Conservation (phyloP, 495 filamentous ascomycete species). For the Aspergillus olivimuriae region DNA sequence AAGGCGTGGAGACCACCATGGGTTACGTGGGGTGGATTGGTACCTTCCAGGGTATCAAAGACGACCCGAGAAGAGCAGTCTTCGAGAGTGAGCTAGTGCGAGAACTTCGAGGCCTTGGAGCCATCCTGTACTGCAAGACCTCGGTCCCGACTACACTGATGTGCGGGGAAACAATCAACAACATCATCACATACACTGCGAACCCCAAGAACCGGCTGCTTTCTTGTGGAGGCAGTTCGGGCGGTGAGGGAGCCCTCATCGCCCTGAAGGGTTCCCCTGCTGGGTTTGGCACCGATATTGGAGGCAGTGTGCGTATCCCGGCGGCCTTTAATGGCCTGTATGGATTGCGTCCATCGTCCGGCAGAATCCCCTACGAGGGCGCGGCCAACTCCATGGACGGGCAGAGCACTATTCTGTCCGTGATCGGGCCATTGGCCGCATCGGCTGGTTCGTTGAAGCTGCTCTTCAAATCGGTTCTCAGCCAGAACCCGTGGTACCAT, state of each 20-base stretch:
- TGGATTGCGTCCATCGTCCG: conserved; percentile 44
- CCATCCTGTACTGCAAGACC: conserved; percentile 62
- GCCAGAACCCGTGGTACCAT: conserved; percentile 54
- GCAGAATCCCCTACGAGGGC: conserved; percentile 39
- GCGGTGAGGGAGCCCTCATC: conserved; percentile 57
- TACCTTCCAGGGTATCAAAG: conserved; percentile 43
- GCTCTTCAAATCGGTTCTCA: conserved; percentile 48
- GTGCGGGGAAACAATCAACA: conserved; percentile 53
- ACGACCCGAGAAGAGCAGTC: conserved; percentile 28
- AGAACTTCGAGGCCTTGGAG: conserved; percentile 51
- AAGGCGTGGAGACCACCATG: conserved; percentile 59
- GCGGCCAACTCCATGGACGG: conserved; percentile 51
- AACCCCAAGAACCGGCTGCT: conserved; percentile 45
- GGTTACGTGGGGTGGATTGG: conserved; percentile 51
- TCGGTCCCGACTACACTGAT: conserved; percentile 56
- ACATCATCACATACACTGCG: conserved; percentile 45
- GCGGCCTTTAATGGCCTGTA: conserved; percentile 58
- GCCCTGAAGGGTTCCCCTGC: conserved; percentile 47
- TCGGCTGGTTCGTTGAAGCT: conserved; percentile 44
- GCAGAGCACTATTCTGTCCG: conserved; percentile 50
- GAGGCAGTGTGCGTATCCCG: conserved; percentile 63
- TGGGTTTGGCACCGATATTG: conserved; percentile 66
- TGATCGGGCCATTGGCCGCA: conserved; percentile 51
- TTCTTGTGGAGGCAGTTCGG: conserved; percentile 50
- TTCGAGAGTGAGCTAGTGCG: conserved; percentile 46